Conservation (phyloP, 2,329 filamentous ascomycete genomes). For the Pseudofabraea citricarpa region DNA sequence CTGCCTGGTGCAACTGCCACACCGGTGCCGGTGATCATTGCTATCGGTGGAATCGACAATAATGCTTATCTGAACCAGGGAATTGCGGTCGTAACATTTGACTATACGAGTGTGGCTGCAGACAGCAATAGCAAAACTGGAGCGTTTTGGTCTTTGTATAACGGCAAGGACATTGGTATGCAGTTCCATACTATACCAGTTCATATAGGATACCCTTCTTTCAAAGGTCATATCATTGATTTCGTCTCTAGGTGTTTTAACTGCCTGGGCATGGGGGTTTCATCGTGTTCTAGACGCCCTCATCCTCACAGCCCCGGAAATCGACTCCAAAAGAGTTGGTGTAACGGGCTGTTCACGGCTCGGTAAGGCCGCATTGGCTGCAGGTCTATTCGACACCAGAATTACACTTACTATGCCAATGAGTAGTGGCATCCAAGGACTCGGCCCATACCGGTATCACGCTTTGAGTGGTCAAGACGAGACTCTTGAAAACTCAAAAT, state of each 20-base stretch:
- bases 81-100: slow-evolving; percentile 44
- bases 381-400: slow-evolving; percentile 30
- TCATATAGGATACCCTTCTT: neutral
- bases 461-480: slow-evolving; percentile 36
- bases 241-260: slow-evolving; percentile 23
- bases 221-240: neutral
- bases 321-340: slow-evolving; percentile 27
- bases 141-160: slow-evolving; percentile 44
- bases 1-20: slow-evolving; percentile 33
- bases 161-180: slow-evolving; percentile 42
- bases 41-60: slow-evolving; percentile 44
- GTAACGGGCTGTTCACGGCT: slow-evolving; percentile 32
- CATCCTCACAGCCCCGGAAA: slow-evolving; percentile 30
- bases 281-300: slow-evolving; percentile 31
- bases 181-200: slow-evolving; percentile 1
- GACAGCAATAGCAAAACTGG: slow-evolving; percentile 45
- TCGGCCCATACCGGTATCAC: slow-evolving; percentile 32
- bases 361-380: slow-evolving; percentile 30
- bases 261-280: slow-evolving; percentile 34
- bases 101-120: slow-evolving; percentile 41
- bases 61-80: slow-evolving; percentile 40
- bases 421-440: slow-evolving; percentile 30
- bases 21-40: slow-evolving; percentile 42
- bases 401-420: slow-evolving; percentile 32
- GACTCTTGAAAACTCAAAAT: slow-evolving; percentile 36